A percentile compares a stretch with the other conserved stretches of the same genome.
Evolutionary conservation across 2,329 filamentous ascomycete genomes (phyloP).

Genomic region (Exophiala aquamarina): DNA sequence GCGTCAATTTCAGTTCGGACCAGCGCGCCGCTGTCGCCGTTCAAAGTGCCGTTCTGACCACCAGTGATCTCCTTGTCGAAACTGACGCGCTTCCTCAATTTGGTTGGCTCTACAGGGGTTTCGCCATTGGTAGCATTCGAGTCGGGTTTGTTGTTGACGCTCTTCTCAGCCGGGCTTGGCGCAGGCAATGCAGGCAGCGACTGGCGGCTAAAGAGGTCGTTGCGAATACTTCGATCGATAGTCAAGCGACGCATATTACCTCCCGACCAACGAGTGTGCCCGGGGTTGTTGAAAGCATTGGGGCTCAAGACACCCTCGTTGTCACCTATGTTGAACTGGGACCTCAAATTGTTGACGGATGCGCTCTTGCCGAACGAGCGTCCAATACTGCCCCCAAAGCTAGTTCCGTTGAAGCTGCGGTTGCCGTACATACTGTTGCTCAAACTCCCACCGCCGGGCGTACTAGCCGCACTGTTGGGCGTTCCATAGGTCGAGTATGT

Average conservation of each 20-base stretch:
- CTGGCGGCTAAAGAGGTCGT: conserved; percentile 55
- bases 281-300: conserved; percentile 74
- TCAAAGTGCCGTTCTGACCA: conserved; percentile 36
- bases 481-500: conserved; percentile 90
- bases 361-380: conserved; percentile 81
- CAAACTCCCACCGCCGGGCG: conserved; percentile 55
- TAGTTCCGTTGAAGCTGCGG: conserved; percentile 48
- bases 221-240: conserved; percentile 84
- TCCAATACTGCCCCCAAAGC: conserved; percentile 67
- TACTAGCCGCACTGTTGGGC: conserved; percentile 68
- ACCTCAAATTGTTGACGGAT: conserved; percentile 81
- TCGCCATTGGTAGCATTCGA: conserved; percentile 40
- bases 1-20: conserved; percentile 47
- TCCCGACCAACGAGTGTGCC: conserved; percentile 63
- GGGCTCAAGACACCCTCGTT: conserved; percentile 79
- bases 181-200: conserved; percentile 31
- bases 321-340: conserved; percentile 70
- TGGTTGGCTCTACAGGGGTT: conserved; percentile 34
- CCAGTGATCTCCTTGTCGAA: conserved; percentile 71
- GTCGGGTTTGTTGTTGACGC: conserved; percentile 17
- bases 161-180: conserved; percentile 36
- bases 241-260: conserved; percentile 83
- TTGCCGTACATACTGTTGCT: conserved; percentile 39
- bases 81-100: conserved; percentile 81
- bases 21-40: conserved; percentile 50